Evolutionary conservation across 768 basidiomycete genomes (phyloP).

Genomic region (Xerocomus potaroensis): DNA sequence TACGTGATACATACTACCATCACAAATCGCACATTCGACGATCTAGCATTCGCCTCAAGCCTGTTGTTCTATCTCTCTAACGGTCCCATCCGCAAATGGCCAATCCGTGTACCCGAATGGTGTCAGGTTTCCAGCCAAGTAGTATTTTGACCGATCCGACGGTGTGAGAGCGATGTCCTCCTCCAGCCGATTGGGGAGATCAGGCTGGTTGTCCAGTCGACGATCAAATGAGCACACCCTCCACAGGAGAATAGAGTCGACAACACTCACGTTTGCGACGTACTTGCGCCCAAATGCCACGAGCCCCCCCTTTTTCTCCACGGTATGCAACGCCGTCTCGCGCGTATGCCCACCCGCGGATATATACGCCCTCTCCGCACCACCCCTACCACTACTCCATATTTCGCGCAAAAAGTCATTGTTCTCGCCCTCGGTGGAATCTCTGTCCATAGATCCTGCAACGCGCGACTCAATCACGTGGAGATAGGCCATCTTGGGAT

Average conservation of each 20-base stretch:
- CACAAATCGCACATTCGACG: too few relatives aligned
- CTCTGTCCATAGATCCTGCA: slow-evolving; percentile 4
- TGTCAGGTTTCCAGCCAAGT: slow-evolving; percentile 19
- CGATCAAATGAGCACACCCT: not conserved
- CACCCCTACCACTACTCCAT: slow-evolving; percentile 14
- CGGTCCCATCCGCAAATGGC: slow-evolving; percentile 15
- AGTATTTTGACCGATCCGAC: slow-evolving; percentile 22
- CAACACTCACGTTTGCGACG: not conserved
- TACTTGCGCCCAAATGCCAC: slow-evolving; percentile 25
- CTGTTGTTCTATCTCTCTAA: not conserved
- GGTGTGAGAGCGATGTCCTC: slow-evolving; percentile 14
- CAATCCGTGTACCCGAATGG: slow-evolving; percentile 30
- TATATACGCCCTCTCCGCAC: slow-evolving; percentile 27
- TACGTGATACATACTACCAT: too few relatives aligned
- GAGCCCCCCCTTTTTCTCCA: slow-evolving; percentile 21
- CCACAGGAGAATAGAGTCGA: too few relatives aligned
- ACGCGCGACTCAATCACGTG: slow-evolving; percentile 35
- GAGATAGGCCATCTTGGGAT: slow-evolving; percentile 40
- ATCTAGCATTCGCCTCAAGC: too few relatives aligned
- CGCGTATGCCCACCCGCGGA: slow-evolving; percentile 42
- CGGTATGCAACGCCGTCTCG: slow-evolving; percentile 34
- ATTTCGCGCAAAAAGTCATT: slow-evolving; percentile 27
- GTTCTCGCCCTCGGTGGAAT: slow-evolving; percentile 8
- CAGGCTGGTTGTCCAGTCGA: slow-evolving; percentile 19
- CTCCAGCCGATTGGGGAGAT: slow-evolving; percentile 22